A percentile compares a stretch with the other conserved stretches of the same genome.
These are phyloP conservation scores for Ploettnerulaceae sp. DNA, from an alignment of 2,329 filamentous ascomycete species.

Conservation along the genomic window DNA sequence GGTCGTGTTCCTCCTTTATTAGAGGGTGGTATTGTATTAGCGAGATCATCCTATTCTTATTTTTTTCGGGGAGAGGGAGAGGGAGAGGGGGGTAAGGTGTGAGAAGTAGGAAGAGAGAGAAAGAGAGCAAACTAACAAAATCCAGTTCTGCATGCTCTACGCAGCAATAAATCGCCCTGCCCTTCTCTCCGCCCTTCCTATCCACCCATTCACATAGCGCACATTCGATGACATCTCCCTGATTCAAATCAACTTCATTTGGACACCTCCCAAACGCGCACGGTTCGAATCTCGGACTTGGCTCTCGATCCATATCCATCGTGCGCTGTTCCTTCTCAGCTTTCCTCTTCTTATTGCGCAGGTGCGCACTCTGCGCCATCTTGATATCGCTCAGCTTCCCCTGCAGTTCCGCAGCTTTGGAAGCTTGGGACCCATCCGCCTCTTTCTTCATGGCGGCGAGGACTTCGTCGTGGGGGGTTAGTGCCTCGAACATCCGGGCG, in stretches of 20 bases:
- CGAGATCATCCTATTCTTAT: too few species aligned
- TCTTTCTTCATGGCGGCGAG: constrained; percentile 28
- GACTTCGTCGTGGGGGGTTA: constrained; percentile 25
- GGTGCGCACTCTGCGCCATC: constrained; percentile 30
- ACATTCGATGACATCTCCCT: constrained; percentile 27
- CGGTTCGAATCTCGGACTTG: constrained; percentile 13
- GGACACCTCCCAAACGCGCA: constrained; percentile 25
- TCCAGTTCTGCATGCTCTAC: constrained; percentile 28
- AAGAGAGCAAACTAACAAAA: constrained; percentile 20
- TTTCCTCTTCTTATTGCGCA: constrained; percentile 29
- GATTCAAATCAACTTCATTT: constrained; percentile 22
- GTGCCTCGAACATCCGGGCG: constrained; percentile 27
- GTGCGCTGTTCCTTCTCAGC: constrained; percentile 22
- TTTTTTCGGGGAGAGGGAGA: too few species aligned
- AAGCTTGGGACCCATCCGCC: constrained; percentile 17
- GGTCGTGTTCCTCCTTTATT: constrained; percentile 24
- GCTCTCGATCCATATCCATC: constrained; percentile 17
- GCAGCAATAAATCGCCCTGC: constrained; percentile 25
- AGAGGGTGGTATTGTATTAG: too few species aligned
- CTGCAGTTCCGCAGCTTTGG: constrained; percentile 18
- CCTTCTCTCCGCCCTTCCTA: constrained; percentile 17
- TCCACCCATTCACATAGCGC: constrained; percentile 31
- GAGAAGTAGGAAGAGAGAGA: background rate
- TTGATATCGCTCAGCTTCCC: constrained; percentile 25
- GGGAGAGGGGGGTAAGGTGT: too few species aligned